Evolutionary conservation across 2,329 filamentous ascomycete genomes (phyloP).

Genomic region (Drechslera avenae): DNA sequence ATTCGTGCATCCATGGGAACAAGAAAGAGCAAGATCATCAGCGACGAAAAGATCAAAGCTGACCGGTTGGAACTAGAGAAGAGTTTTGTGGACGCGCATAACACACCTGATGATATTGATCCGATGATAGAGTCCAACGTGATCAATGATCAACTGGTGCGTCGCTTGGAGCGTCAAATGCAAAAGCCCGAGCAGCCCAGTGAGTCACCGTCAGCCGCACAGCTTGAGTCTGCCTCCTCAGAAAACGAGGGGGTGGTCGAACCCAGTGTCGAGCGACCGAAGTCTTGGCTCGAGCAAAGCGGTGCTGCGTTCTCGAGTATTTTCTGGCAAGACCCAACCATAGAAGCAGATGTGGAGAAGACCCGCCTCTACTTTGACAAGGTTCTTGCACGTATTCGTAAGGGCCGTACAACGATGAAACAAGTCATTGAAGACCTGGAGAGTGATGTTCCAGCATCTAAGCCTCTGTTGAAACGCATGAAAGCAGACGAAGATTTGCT

Average conservation of each 20-base stretch:
- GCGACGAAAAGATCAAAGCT: constrained; percentile 19
- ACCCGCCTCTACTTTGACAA: constrained; percentile 29
- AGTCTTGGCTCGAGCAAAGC: constrained; percentile 35
- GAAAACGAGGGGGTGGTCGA: constrained; percentile 16
- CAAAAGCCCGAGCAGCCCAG: constrained; percentile 1
- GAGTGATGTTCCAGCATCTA: constrained; percentile 33
- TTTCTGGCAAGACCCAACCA: constrained; percentile 42
- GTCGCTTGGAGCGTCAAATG: constrained; percentile 32
- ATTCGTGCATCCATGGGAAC: constrained; percentile 52
- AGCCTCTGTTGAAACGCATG: constrained; percentile 31
- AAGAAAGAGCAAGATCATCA: constrained; percentile 17
- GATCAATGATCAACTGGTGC: constrained; percentile 38
- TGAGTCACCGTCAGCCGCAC: neutral
- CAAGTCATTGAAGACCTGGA: constrained; percentile 33
- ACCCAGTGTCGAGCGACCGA: constrained; percentile 38
- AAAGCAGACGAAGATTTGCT: constrained; percentile 33
- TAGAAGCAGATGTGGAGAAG: constrained; percentile 29
- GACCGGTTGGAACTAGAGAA: constrained; percentile 35
- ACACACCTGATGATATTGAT: constrained; percentile 20
- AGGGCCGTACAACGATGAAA: constrained; percentile 29
- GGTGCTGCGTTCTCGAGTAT: constrained; percentile 32
- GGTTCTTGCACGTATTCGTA: constrained; percentile 22
- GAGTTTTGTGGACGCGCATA: constrained; percentile 26
- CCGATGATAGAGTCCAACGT: constrained; percentile 32
- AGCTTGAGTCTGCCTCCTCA: neutral